A percentile compares a stretch with the other conserved stretches of the same genome.
Evolutionary conservation across 495 filamentous ascomycete genomes (phyloP).

Genomic region (Penicillium paradoxum): DNA sequence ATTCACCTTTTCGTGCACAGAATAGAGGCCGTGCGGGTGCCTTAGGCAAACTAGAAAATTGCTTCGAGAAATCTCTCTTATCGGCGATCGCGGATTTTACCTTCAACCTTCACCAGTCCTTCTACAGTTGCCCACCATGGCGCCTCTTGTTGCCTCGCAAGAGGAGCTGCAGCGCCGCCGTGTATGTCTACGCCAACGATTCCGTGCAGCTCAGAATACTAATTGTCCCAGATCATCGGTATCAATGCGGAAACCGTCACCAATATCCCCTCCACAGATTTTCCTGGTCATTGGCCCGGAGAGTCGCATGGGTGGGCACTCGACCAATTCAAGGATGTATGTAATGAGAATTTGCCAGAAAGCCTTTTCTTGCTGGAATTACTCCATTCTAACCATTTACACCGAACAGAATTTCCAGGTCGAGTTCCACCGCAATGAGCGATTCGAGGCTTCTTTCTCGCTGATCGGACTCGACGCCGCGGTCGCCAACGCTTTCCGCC

Average conservation of each 20-base stretch:
- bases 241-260: constrained; percentile 85
- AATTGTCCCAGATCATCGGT: constrained; percentile 63
- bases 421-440: constrained; percentile 76
- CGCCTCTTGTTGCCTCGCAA: constrained; percentile 43
- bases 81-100: constrained; percentile 34
- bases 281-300: constrained; percentile 82
- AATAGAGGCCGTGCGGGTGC: constrained; percentile 20
- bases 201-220: constrained; percentile 4
- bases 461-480: constrained; percentile 86
- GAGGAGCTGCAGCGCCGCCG: constrained; percentile 48
- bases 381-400: constrained; percentile 10
- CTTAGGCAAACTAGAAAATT: constrained; percentile 32
- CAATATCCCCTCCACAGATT: constrained; percentile 82
- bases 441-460: constrained; percentile 76
- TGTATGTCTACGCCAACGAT: constrained; percentile 26
- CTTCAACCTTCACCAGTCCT: constrained; percentile 13
- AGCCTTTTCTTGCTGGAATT: not conserved
- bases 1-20: not conserved
- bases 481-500: constrained; percentile 96
- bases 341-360: not conserved
- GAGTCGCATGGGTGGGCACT: constrained; percentile 87
- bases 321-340: constrained; percentile 62
- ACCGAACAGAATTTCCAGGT: constrained; percentile 57
- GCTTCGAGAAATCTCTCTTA: constrained; percentile 36
- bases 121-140: constrained; percentile 34